Base-by-base conservation (phyloP, 352 stramenopile genomes). In the Phytopythium kandeliae region DNA sequence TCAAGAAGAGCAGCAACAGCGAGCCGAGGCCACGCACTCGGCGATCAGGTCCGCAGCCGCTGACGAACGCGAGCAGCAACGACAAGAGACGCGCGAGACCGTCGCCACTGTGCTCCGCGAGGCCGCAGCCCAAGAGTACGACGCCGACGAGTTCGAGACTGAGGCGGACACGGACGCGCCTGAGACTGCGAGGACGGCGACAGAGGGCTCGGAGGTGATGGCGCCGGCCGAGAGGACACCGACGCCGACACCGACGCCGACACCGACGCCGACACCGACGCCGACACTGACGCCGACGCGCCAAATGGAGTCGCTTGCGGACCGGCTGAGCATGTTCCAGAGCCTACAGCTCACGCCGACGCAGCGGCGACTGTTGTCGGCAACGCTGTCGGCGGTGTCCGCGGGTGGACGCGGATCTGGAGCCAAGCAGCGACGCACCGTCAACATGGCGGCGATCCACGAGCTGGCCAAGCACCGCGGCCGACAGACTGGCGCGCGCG, bases 261-360 rank as follows among this genome's bases (percentile, higher is more conserved):
- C n/a, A n/a, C n/a, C 22, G 28, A 10, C 6, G 45, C 74, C 35
- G 62, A 76, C 19, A 60, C 87, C 38, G 74, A 84, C 15, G 0
- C n/a, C 26, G 28, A 51, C 6, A 13, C 26, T 52, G 7, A 44
- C 53, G 46, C 71, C 63, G 48, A 35, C 2, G 4, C 28, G 9
- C 28, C 28, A 67, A n/a, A n/a, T 31, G 28, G 4, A 9, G 36
- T 67, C 74, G 7, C 68, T 85, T 51, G 70, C 82, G 15, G 67
- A 88, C 37, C 65, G 78, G 40, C 59, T 90, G 11, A 86, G 72
- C 40, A 52, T 58, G 16, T 88, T 83, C 60, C 78, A 90, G 59
- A 67, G 71, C 41, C 43, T 74, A 15, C 72, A 86, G 47, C 57
- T 90, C 31, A 74, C 79, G 49, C 44, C 74, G 34, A 85, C 73